Base-by-base conservation (phyloP, 495 filamentous ascomycete species). In the Aspergillus sclerotiicarbonarius region DNA sequence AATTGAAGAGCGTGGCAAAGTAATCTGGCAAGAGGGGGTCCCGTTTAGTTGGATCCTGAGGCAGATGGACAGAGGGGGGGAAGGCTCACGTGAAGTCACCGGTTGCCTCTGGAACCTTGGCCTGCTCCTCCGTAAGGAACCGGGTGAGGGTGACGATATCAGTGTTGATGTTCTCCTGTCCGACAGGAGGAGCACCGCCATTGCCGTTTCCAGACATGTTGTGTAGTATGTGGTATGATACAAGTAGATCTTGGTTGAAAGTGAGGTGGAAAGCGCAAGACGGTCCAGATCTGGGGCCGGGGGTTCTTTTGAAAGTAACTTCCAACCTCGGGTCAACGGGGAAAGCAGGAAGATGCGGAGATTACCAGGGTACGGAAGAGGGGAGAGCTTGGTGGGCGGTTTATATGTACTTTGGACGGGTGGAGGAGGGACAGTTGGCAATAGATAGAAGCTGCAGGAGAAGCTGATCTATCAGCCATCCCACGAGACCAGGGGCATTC, bases 1-100 rank as follows among this genome's bases (percentile, higher is more conserved):
- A 97, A 98, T 77, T 98, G 95, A 32, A 98, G 87, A 57, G 95
- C 92, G 71, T 98, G 94, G 82, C 91, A 97, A 54, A 98, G 84
- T 21, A 98, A 84, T 65, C 92, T 96, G 65, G 57, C 13, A 29
- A 3, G 35, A 12, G 31, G 12, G 30, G 21, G 12, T 56, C 18
- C 30, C 39, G 31, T 33, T 18, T 18, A 10, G n/a, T 41, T 45
- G 32, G 15, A 2, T 41, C n/a, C 8, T 46, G 19, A 31, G 32
- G 15, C 20, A 16, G 19, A 29, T 29, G 32, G 30, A 45, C 29
- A 51, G 47, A 25, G 5, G 12, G 43, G 25, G 29, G 35, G 30
- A 20, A 30, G 32, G 44, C 88, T 44, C 78, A 95, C 89, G 94
- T 98, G 80, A 98, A 98, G 78, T 98, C 94, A 72, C 94, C 94